Conservation (phyloP, 345 rosid genomes). For the Eucalyptus curtisii region DNA sequence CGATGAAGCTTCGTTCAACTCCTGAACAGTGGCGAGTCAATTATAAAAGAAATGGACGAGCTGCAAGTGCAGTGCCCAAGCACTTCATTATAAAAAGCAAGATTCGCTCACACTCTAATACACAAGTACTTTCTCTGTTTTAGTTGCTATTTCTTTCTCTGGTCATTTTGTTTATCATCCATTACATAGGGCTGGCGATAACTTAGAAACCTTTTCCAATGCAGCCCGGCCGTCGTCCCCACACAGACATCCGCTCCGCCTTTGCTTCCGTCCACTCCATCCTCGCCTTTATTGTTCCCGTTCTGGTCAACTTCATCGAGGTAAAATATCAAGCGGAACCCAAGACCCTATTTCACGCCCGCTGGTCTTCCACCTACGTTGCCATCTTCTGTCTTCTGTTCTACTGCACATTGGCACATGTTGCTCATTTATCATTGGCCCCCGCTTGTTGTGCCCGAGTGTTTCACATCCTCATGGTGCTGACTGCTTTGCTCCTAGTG, state of each 20-base stretch:
- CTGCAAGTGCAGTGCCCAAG: background rate
- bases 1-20: background rate
- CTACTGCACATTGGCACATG: background rate
- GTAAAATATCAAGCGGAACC: background rate
- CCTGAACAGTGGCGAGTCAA: background rate
- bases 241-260: background rate
- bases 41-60: background rate
- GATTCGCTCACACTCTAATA: background rate
- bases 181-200: background rate
- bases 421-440: background rate
- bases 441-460: background rate
- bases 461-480: background rate
- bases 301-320: background rate
- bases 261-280: background rate
- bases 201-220: background rate
- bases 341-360: background rate
- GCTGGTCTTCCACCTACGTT: background rate
- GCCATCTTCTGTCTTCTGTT: background rate
- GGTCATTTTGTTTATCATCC: background rate
- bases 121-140: background rate
- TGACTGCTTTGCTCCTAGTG: background rate
- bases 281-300: background rate
- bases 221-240: background rate
- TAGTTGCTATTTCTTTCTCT: background rate
- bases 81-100: background rate